Evolutionary conservation across 2,329 filamentous ascomycete species (phyloP), one percentile per base, ranked within the genome.

Genomic region (Colletotrichum lini): DNA sequence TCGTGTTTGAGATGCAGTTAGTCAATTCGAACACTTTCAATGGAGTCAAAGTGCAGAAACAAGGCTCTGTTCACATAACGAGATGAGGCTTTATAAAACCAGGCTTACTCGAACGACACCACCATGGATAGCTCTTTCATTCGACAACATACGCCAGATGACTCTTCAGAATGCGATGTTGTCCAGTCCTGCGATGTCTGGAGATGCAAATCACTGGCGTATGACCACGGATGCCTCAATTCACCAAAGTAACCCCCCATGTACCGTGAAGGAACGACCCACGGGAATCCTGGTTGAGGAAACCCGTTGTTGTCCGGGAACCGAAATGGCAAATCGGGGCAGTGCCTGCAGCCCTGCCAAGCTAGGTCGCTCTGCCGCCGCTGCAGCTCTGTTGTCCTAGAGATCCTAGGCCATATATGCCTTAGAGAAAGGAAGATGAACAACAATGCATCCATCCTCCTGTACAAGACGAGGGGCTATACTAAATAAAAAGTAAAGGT

Each of bases 261-360:
- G 1, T 4, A n/a, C 7, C n/a, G 30, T 53, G 23, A 52, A n/a
- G 2, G 16, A 54, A 35, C 15, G 15, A 26, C 18, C 18, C 16
- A 1, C 5, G 12, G 42, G 13, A 9, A 47, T 6, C 10, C 26
- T 38, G 13, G 10, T 21, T 42, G 44, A 23, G 23, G 3, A 26
- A 18, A 49, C 18, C 35, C 5, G 3, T 7, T 40, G 6, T 10
- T 53, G 4, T 38, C 16, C 3, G 4, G 9, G 18, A 52, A 26
- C 21, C 45, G n/a, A 13, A 64, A 26, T 60, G 26, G 40, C n/a
- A 38, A 26, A 65, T 69, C 53, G n/a, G 53, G 38, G 66, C 53
- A 26, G 30, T 52, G 60, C 45, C 60, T 58, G 60, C 38, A 58
- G 45, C 60, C 61, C 38, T 65, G 26, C 53, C 53, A 47, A 65